Conservation (phyloP, 2,329 filamentous ascomycete species). For the Nothomitra cinnamomea region DNA sequence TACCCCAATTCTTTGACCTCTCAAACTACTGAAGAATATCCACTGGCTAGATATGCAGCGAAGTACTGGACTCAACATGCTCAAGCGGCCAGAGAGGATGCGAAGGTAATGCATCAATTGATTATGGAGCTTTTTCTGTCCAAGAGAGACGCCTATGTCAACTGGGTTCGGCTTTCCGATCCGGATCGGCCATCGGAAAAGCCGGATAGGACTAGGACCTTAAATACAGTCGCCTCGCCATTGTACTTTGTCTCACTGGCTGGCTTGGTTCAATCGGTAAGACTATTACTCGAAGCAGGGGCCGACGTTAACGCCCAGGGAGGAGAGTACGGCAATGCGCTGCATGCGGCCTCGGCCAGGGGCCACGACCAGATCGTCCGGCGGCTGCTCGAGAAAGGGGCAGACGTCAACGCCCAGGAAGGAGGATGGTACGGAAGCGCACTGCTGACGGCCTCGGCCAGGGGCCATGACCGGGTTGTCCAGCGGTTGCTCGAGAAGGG, state of each 20-base stretch:
- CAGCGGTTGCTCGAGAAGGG: constrained; percentile 7
- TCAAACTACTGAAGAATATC: not conserved
- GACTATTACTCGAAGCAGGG: not conserved
- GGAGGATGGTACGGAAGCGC: not conserved
- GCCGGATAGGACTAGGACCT: too few species aligned
- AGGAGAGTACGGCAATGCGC: not conserved
- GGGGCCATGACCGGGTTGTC: constrained; percentile 3
- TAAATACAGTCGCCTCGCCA: constrained; percentile 8
- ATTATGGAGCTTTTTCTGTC: too few species aligned
- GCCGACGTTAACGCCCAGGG: not conserved
- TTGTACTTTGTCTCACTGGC: constrained; percentile 14
- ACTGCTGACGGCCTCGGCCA: not conserved
- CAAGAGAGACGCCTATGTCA: too few species aligned
- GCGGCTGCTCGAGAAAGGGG: not conserved
- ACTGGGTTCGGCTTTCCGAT: not conserved
- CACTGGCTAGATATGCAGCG: constrained; percentile 16
- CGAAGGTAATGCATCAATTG: too few species aligned
- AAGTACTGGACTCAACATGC: constrained; percentile 16
- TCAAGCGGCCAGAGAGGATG: too few species aligned
- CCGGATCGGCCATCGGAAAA: too few species aligned
- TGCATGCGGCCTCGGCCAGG: not conserved
- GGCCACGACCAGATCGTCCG: not conserved
- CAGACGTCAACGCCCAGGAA: not conserved
- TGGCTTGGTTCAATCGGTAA: constrained; percentile 8
- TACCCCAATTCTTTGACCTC: not conserved